Conservation (phyloP, 75 land plant genomes). For the Chamaecyparis obtusa region DNA sequence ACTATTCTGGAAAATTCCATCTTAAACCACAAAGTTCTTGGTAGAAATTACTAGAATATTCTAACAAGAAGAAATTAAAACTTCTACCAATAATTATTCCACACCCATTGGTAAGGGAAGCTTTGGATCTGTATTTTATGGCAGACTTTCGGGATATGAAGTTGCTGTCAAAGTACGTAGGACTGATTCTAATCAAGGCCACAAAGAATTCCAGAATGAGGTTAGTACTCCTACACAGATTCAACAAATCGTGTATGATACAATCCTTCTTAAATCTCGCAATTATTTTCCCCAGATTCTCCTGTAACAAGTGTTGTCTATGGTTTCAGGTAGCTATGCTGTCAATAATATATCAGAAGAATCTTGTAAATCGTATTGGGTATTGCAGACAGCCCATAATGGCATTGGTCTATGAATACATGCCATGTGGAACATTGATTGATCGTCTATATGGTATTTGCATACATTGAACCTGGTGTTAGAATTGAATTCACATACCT, state of each 20-base stretch:
- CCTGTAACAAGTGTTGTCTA: not conserved
- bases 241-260: too few species aligned
- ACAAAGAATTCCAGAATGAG: not conserved
- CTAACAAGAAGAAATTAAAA: not conserved
- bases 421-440: too few species aligned
- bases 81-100: not conserved
- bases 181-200: not conserved
- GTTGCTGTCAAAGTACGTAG: not conserved
- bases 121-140: not conserved
- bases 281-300: not conserved
- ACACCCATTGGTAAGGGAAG: not conserved
- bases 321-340: conserved; percentile 18
- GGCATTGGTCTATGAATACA: too few species aligned
- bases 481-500: too few species aligned
- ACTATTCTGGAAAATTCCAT: too few species aligned
- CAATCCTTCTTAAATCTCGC: too few species aligned
- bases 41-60: too few species aligned
- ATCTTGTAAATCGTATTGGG: conserved; percentile 74
- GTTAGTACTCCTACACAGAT: not conserved
- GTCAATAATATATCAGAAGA: conserved; percentile 81
- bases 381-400: conserved; percentile 39
- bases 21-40: too few species aligned
- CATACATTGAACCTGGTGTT: too few species aligned
- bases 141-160: not conserved
- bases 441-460: too few species aligned